Evolutionary conservation across 805 yeast genomes (phyloP).

Genomic region (Metschnikowia hibisci): DNA sequence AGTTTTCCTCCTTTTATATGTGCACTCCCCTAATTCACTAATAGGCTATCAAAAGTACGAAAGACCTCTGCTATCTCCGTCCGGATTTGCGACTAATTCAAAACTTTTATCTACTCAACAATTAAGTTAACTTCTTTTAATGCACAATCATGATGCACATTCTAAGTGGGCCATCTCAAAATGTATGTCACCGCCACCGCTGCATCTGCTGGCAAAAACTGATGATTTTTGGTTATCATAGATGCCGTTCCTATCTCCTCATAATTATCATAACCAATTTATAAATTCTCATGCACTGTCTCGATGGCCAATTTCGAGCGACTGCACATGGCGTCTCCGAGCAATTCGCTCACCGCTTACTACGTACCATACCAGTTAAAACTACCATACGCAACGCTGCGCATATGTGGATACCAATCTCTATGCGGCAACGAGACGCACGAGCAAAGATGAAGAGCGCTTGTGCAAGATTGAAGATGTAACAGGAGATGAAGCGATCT

Average conservation of each 20-base stretch:
- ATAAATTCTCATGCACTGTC: not conserved
- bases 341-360: not conserved
- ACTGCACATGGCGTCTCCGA: not conserved
- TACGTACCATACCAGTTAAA: not conserved
- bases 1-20: not conserved
- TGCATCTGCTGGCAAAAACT: not conserved
- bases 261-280: not conserved
- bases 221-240: no score
- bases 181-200: not conserved
- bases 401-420: conserved; percentile 1
- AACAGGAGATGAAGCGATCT: no score
- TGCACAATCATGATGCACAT: not conserved
- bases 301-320: not conserved
- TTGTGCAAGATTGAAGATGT: no score
- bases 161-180: not conserved
- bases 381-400: conserved; percentile 1
- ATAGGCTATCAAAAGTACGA: not conserved
- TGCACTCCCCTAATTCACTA: not conserved
- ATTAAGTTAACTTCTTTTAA: not conserved
- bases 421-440: no score
- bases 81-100: not conserved
- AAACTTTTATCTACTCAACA: not conserved
- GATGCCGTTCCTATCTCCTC: not conserved
- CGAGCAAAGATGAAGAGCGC: no score
- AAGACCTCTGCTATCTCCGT: not conserved